Evolutionary conservation across 305 asterid genomes (phyloP), one percentile per base, ranked within the genome.

Genomic region (Rubia peregrina): DNA sequence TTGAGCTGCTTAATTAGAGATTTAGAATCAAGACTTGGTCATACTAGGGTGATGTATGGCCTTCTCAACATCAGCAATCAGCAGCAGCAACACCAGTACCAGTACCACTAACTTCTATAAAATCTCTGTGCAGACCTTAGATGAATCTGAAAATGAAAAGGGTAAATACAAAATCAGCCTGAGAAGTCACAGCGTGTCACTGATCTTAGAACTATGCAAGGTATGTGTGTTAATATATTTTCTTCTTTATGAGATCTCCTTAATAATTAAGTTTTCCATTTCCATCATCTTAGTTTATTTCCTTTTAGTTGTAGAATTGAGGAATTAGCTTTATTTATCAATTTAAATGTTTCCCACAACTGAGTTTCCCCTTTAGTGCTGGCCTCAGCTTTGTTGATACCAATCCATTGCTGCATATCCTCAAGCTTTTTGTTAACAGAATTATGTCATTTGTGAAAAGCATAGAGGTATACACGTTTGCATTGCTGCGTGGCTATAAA

Each of bases 181-280:
- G 79, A 89, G 84, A 83, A 88, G 96, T 81, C 96, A 91, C 83
- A 96, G 88, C 2, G 88, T 94, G 55, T 85, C 92, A 73, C 95
- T 97, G 22, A 81, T 91, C 76, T 84, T 94, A 55, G 99, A 94
- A 85, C 81, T 87, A 38, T 91, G 98, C 82, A 89, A 89, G 94
- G 99, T 94, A 76, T 71, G 69, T 66, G 57, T 56, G 24, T 42
- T 60, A 71, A 22, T 17, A 46, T 26, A 49, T 48, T 36, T 14
- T 33, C 26, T 2, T n/a, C 53, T 33, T 51, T 11, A 16, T 68
- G 26, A 33, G 21, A 2, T 24, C 48, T 33, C 12, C 7, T 68
- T 11, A 51, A 49, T 30, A 7, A 44, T 13, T 60, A 9, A 22
- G 40, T 22, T 60, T 0, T 24, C 65, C 65, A 24, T 60, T 60